A percentile compares a stretch with the other conserved stretches of the same genome.
Evolutionary conservation across 2,329 filamentous ascomycete genomes (phyloP).

Genomic region (Aspergillus sp.): DNA sequence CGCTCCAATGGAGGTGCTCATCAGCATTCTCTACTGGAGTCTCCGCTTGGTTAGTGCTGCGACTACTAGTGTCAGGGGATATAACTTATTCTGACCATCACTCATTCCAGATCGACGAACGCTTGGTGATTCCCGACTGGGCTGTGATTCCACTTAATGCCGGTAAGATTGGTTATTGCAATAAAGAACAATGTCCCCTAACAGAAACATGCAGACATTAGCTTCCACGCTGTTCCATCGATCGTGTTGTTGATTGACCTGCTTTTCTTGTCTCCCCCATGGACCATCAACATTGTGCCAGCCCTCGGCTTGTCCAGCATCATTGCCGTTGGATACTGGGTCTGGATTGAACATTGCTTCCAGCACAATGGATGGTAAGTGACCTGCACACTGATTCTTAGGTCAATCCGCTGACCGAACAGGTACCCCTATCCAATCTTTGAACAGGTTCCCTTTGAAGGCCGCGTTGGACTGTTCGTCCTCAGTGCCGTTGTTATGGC

Average conservation of each 20-base stretch:
- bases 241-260: conserved; percentile 48
- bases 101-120: conserved; percentile 32
- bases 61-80: not conserved
- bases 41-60: conserved; percentile 40
- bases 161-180: conserved; percentile 18
- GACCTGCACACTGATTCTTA: not conserved
- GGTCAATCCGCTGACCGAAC: conserved; percentile 8
- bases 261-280: conserved; percentile 52
- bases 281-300: conserved; percentile 47
- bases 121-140: conserved; percentile 44
- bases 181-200: not conserved
- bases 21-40: conserved; percentile 54
- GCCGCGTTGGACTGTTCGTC: conserved; percentile 61
- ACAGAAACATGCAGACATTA: conserved; percentile 27
- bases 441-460: conserved; percentile 54
- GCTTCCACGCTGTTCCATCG: conserved; percentile 46
- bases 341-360: conserved; percentile 56
- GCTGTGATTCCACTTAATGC: conserved; percentile 29
- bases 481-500: conserved; percentile 65
- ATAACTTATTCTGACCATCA: not conserved
- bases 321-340: conserved; percentile 54
- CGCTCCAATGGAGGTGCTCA: conserved; percentile 53
- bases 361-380: conserved; percentile 51
- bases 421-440: conserved; percentile 88
- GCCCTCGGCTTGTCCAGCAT: conserved; percentile 42